phyloP scores from a whole-genome alignment of 1,139 yeast genomes.

The Debaryomyces udenii region DNA sequence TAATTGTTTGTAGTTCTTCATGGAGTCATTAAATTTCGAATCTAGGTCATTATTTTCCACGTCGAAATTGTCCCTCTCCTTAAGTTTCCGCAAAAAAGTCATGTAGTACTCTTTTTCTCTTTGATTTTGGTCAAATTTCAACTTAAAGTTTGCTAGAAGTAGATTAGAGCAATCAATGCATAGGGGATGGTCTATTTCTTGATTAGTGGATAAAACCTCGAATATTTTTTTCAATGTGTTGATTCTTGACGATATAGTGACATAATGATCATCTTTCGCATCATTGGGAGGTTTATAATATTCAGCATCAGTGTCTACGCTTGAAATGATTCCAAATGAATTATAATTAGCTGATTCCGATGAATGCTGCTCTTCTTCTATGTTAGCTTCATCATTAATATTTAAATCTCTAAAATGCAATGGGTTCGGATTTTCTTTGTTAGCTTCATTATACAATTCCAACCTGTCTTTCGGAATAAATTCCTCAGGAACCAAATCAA shows the following conservation, averaged over 20 bases:
- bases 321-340: constrained; percentile 39
- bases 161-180: constrained; percentile 82
- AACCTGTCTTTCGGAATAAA: constrained; percentile 39
- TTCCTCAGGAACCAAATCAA: constrained; percentile 29
- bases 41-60: constrained; percentile 25
- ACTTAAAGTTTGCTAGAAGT: constrained; percentile 66
- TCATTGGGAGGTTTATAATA: constrained; percentile 11
- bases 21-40: constrained; percentile 42
- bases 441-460: constrained; percentile 27
- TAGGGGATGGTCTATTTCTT: constrained; percentile 85
- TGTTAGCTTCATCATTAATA: constrained; percentile 21
- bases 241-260: constrained; percentile 39
- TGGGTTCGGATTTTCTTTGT: constrained; percentile 18
- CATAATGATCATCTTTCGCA: constrained; percentile 15
- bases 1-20: constrained; percentile 42
- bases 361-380: constrained; percentile 16
- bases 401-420: constrained; percentile 19
- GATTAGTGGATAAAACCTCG: constrained; percentile 58
- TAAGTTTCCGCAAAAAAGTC: constrained; percentile 68
- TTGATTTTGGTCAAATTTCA: constrained; percentile 72
- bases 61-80: constrained; percentile 44
- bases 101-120: constrained; percentile 80
- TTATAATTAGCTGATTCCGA: constrained; percentile 21
- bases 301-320: constrained; percentile 16
- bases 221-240: constrained; percentile 66